A percentile compares a stretch with the other conserved stretches of the same genome.
Conservation (phyloP, 192 early-diverging fungal species). For the Entomortierella chlamydospora region DNA sequence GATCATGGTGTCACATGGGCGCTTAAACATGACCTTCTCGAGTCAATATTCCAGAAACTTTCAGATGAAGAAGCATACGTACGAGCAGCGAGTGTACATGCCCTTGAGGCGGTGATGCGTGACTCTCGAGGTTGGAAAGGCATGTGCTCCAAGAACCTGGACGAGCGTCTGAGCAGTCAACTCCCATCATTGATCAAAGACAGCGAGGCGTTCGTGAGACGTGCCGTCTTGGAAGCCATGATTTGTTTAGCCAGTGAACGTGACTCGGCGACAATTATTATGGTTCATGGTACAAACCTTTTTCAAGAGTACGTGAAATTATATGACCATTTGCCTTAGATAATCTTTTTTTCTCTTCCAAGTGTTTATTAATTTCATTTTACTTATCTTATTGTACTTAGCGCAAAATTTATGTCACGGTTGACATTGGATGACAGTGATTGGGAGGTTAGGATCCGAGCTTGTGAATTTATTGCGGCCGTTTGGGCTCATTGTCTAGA, state of each 20-base stretch:
- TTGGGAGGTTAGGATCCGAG: slow-evolving; percentile 61
- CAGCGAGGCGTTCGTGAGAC: slow-evolving; percentile 63
- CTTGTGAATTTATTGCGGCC: slow-evolving; percentile 59
- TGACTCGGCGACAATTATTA: slow-evolving; percentile 58
- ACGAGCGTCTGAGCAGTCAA: slow-evolving; percentile 39
- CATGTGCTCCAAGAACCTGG: slow-evolving; percentile 53
- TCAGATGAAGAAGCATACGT: slow-evolving; percentile 65
- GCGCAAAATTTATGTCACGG: slow-evolving; percentile 50
- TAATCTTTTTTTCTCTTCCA: background rate
- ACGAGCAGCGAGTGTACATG: slow-evolving; percentile 59
- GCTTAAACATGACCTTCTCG: slow-evolving; percentile 51
- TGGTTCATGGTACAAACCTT: slow-evolving; percentile 42
- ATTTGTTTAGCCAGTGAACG: slow-evolving; percentile 59
- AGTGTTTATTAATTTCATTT: background rate
- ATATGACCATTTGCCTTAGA: background rate
- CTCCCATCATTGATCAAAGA: slow-evolving; percentile 62
- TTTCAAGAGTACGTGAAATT: slow-evolving; percentile 36
- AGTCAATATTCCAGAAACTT: slow-evolving; percentile 53
- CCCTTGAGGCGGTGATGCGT: slow-evolving; percentile 58
- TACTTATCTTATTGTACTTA: slow-evolving; percentile 17
- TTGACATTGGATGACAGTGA: slow-evolving; percentile 63
- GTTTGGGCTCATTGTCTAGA: slow-evolving; percentile 59
- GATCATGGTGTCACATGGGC: slow-evolving; percentile 57
- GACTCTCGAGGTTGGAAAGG: slow-evolving; percentile 60
- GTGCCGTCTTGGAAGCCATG: slow-evolving; percentile 64